These are phyloP conservation scores for Papilionanthe hybrid DNA, from an alignment of 116 monocot species.

Conservation along the genomic window DNA sequence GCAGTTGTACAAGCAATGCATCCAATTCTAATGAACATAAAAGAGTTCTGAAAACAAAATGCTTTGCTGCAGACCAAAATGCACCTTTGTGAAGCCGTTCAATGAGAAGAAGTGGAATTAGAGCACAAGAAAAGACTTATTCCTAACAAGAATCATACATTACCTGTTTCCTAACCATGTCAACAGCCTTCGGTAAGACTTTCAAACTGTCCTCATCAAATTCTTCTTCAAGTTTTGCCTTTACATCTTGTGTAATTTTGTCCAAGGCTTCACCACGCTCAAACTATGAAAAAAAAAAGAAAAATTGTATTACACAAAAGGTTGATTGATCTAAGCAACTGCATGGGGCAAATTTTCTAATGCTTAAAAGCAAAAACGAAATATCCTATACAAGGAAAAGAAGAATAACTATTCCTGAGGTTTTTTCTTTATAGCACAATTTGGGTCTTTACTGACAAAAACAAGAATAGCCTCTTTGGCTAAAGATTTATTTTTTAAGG, in stretches of 20 bases:
- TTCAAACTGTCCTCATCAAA: slow-evolving; percentile 82
- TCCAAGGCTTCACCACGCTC: slow-evolving; percentile 97
- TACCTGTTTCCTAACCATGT: slow-evolving; percentile 90
- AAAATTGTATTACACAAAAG: not conserved
- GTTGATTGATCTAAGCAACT: not conserved
- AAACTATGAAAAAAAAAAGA: slow-evolving; percentile 44
- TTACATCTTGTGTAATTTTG: slow-evolving; percentile 75
- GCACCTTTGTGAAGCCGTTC: not conserved
- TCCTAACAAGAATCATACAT: not conserved
- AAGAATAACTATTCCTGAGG: not conserved
- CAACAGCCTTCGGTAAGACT: slow-evolving; percentile 75
- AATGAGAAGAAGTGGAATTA: not conserved
- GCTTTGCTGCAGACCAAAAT: not conserved
- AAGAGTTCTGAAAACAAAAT: not conserved
- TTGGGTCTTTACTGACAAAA: not conserved
- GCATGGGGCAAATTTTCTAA: not conserved
- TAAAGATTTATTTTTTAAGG: not conserved
- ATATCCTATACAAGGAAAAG: not conserved
- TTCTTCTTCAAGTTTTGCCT: slow-evolving; percentile 80
- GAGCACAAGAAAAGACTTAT: not conserved
- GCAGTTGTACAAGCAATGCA: not conserved
- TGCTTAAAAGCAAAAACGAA: not conserved
- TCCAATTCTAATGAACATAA: not conserved
- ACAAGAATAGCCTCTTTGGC: not conserved
- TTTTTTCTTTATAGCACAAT: not conserved